These are phyloP conservation scores for Hypoxylon sp. DNA, from an alignment of 2,329 filamentous ascomycete genomes.

Conservation along the genomic window DNA sequence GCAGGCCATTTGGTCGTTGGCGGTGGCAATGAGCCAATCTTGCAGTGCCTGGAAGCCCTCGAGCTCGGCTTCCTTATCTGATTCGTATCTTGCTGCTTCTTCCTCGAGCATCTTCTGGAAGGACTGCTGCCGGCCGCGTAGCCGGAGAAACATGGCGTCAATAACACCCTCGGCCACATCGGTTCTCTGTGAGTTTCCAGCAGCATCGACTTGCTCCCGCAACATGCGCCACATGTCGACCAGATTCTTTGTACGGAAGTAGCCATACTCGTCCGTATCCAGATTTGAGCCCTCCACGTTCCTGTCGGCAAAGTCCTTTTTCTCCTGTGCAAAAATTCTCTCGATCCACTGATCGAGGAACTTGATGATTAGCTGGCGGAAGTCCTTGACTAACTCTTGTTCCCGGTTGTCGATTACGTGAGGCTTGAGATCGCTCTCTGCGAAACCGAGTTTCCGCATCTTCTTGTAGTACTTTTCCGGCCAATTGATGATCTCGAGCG, in stretches of 20 bases:
- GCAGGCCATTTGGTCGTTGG: slow-evolving; percentile 98
- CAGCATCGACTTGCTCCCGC: slow-evolving; percentile 89
- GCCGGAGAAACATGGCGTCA: slow-evolving; percentile 92
- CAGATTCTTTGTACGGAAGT: slow-evolving; percentile 91
- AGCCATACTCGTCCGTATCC: slow-evolving; percentile 89
- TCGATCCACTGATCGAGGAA: slow-evolving; percentile 99
- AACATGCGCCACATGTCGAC: slow-evolving; percentile 99
- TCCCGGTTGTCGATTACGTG: slow-evolving; percentile 94
- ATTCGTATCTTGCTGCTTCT: slow-evolving; percentile 82
- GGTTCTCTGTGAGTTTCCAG: slow-evolving; percentile 84
- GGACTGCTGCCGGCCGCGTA: slow-evolving; percentile 84
- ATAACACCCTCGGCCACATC: slow-evolving; percentile 96
- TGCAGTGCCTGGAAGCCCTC: slow-evolving; percentile 84
- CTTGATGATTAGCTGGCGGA: slow-evolving; percentile 94
- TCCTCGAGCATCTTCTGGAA: slow-evolving; percentile 93
- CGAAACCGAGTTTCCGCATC: slow-evolving; percentile 90
- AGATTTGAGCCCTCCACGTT: slow-evolving; percentile 81
- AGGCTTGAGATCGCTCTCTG: slow-evolving; percentile 81
- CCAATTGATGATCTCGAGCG: slow-evolving; percentile 94
- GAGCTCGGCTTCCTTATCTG: slow-evolving; percentile 66
- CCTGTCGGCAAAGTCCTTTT: slow-evolving; percentile 83
- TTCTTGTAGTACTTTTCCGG: slow-evolving; percentile 96
- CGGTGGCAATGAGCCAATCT: slow-evolving; percentile 96
- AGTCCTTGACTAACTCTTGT: slow-evolving; percentile 91
- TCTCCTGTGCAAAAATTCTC: slow-evolving; percentile 87